Conservation (phyloP, 2,329 filamentous ascomycete genomes). For the Setomelanomma holmii region DNA sequence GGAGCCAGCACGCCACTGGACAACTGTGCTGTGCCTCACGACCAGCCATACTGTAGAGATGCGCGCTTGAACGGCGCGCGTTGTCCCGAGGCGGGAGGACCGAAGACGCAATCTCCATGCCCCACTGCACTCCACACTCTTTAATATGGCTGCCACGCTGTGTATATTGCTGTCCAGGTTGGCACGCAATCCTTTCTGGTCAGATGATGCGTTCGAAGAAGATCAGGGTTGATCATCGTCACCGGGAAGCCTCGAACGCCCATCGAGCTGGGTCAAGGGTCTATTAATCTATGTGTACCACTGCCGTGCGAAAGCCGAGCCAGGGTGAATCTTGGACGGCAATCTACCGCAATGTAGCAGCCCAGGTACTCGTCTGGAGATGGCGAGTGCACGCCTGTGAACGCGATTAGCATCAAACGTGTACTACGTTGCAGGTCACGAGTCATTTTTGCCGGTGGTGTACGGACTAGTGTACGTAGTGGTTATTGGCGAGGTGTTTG, state of each 20-base stretch:
- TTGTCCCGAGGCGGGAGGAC: slow-evolving; percentile 1
- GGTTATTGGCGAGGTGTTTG: too few relatives aligned
- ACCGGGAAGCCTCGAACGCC: neutral
- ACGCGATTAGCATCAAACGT: too few relatives aligned
- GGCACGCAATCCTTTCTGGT: slow-evolving; percentile 13
- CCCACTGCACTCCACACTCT: slow-evolving; percentile 27
- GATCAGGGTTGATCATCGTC: slow-evolving; percentile 6
- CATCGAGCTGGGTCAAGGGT: slow-evolving; percentile 10
- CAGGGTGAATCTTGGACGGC: slow-evolving; percentile 24
- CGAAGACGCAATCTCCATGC: slow-evolving; percentile 21
- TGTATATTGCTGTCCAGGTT: slow-evolving; percentile 19
- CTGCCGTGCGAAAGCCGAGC: slow-evolving; percentile 20
- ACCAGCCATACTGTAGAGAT: neutral
- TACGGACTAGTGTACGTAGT: too few relatives aligned
- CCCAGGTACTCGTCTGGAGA: slow-evolving; percentile 3
- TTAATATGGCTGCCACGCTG: slow-evolving; percentile 27
- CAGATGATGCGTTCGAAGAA: slow-evolving; percentile 18
- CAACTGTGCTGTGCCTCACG: neutral
- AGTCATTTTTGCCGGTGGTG: neutral
- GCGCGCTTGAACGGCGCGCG: neutral
- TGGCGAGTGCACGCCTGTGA: slow-evolving; percentile 8
- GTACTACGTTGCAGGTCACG: neutral
- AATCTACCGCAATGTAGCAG: slow-evolving; percentile 3
- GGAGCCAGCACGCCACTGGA: neutral
- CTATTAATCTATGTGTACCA: slow-evolving; percentile 7